Conservation (phyloP, 768 basidiomycete genomes). For the Auriscalpium orientale region DNA sequence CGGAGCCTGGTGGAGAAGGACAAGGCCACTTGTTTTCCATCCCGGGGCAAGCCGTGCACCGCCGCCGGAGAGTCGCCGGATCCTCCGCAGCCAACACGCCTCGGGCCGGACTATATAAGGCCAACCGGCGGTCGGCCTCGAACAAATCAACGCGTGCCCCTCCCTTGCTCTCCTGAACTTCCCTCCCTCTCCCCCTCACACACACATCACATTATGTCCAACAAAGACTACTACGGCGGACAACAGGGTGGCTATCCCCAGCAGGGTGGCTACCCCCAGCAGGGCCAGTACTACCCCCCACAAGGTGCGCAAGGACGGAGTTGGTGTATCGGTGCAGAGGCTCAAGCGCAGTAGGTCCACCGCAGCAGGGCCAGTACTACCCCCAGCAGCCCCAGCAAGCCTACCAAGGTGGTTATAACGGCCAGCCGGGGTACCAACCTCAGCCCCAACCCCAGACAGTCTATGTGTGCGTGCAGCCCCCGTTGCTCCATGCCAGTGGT, state of each 20-base stretch:
- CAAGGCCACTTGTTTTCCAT: no score
- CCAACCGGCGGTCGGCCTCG: no score
- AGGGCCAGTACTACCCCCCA: conserved; percentile 46
- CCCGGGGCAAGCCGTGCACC: no score
- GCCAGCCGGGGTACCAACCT: conserved; percentile 40
- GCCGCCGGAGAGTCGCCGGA: no score
- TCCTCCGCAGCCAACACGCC: no score
- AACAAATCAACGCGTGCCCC: no score
- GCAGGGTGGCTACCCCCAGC: conserved; percentile 37
- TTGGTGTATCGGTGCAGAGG: conserved; percentile 14
- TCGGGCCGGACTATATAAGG: no score
- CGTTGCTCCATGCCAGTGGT: neutral
- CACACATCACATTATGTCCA: conserved; percentile 40
- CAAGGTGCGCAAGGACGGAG: conserved; percentile 29
- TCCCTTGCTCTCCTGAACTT: no score
- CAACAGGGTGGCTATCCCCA: neutral
- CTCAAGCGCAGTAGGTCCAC: conserved; percentile 8
- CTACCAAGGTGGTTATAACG: conserved; percentile 43
- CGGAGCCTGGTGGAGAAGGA: no score
- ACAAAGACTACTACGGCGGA: conserved; percentile 60
- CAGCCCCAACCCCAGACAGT: conserved; percentile 74
- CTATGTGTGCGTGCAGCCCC: conserved; percentile 53
- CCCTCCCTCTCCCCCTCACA: conserved; percentile 3
- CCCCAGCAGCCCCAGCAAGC: conserved; percentile 67
- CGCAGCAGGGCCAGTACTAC: conserved; percentile 56